These are phyloP conservation scores for Filobasidium uniguttulatum DNA, from an alignment of 1,284 basidiomycete genomes.

Conservation along the genomic window DNA sequence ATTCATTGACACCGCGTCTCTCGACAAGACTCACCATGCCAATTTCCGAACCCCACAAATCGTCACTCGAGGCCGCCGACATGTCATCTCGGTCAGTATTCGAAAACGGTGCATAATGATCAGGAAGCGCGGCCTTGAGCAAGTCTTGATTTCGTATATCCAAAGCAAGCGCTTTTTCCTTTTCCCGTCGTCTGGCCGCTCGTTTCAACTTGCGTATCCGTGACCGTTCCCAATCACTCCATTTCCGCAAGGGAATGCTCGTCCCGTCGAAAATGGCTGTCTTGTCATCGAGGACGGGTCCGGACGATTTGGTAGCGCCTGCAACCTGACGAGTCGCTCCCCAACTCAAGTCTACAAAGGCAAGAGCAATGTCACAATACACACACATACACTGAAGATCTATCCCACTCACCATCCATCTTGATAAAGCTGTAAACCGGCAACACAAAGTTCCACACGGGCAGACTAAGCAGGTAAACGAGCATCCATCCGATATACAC, in stretches of 20 bases:
- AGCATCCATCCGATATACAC: constrained; percentile 98
- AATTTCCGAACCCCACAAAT: constrained; percentile 63
- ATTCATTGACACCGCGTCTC: constrained; percentile 24
- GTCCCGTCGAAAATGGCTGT: constrained; percentile 44
- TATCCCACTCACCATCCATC: constrained; percentile 78
- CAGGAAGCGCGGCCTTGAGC: constrained; percentile 1
- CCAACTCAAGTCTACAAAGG: constrained; percentile 62
- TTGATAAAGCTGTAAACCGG: constrained; percentile 98
- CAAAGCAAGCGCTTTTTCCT: constrained; percentile 50
- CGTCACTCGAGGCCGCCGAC: constrained; percentile 72
- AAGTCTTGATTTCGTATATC: constrained; percentile 41
- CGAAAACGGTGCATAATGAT: not conserved
- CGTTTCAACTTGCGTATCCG: constrained; percentile 78
- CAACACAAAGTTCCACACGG: constrained; percentile 88
- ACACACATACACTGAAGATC: too few species aligned
- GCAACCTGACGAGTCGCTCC: constrained; percentile 78
- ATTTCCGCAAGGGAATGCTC: constrained; percentile 74
- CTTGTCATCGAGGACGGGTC: constrained; percentile 40
- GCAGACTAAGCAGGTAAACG: constrained; percentile 80
- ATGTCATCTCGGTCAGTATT: not conserved
- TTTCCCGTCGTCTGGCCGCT: constrained; percentile 67
- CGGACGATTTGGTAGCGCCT: constrained; percentile 49
- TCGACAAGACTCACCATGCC: constrained; percentile 48
- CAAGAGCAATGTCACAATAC: not conserved
- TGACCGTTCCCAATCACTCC: constrained; percentile 99